Evolutionary conservation across 257 asterid genomes (phyloP), one percentile per base, ranked within the genome.

Genomic region (Solanum dulcamara): DNA sequence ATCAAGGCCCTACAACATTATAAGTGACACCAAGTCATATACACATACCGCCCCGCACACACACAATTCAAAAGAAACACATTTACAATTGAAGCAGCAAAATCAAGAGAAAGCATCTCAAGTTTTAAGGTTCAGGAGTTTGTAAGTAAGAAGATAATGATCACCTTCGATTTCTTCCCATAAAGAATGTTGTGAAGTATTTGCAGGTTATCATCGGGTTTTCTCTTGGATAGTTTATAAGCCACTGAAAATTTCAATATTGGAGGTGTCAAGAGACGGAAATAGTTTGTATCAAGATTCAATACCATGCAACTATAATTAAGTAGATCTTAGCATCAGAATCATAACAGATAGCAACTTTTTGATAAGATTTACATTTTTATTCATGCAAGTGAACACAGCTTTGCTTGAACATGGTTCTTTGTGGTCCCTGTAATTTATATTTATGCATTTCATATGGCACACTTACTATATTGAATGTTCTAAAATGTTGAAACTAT

Each of bases 191-290:
- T 84, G 87, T 97, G 99, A 60, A 97, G 98, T 81, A 92, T 90
- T 90, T 93, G 97, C 83, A 97, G 93, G 87, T 89, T 95, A 87
- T 94, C 98, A 89, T 95, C 98, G 50, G 94, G 90, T 90, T 95
- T 97, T 89, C 98, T 92, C 95, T 95, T 97, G 67, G 98, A 95
- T 88, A 97, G 87, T 92, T 93, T 93, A 90, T 90, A 95, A 62
- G 98, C 97, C 91, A 97, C 98, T 96, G 95, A 81, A 90, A 84
- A 20, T 80, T 51, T 86, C 84, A 86, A 81, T 42, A 67, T 11
- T 22, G 53, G 30, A 71, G 80, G 24, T 71, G 80, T 71, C 53
- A n/a, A 57, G 33, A 2, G 33, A 38, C 8, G 38, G 50, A 5
- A 38, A 46, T 10, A 72, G 81, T 72, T 20, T 35, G 75, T 70